Conservation (phyloP, 2,329 filamentous ascomycete species). For the Claviceps sp. region DNA sequence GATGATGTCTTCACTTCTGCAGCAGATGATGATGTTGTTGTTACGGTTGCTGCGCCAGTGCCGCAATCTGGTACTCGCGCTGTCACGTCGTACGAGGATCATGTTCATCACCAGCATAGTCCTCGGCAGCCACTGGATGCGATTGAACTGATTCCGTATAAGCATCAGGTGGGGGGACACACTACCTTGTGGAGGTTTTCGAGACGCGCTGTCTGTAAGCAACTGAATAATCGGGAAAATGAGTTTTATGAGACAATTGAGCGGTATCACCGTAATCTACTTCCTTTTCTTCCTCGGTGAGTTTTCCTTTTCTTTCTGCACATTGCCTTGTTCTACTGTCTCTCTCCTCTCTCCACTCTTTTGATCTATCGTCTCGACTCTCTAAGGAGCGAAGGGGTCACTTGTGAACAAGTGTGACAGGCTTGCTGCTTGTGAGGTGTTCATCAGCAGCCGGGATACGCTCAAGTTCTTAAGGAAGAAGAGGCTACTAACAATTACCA, state of each 20-base stretch:
- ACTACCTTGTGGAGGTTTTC: conserved; percentile 96
- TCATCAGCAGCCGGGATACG: background rate
- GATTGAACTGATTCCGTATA: conserved; percentile 92
- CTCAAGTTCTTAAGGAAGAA: background rate
- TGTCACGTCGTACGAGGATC: conserved; percentile 31
- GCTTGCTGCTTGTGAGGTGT: background rate
- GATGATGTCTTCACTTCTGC: conserved; percentile 23
- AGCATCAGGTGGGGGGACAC: conserved; percentile 93
- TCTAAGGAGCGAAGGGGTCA: too few relatives aligned
- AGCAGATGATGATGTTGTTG: conserved; percentile 31
- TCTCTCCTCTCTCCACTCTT: background rate
- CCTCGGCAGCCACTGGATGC: conserved; percentile 61
- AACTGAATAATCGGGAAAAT: conserved; percentile 95
- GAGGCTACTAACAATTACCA: conserved; percentile 21
- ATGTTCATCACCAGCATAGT: conserved; percentile 36
- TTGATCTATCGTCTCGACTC: background rate
- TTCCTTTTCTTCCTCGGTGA: conserved; percentile 81
- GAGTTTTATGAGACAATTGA: conserved; percentile 98
- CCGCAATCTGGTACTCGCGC: too few relatives aligned
- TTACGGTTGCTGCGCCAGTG: conserved; percentile 12
- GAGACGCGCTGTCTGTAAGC: conserved; percentile 88
- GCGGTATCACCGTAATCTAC: conserved; percentile 72
- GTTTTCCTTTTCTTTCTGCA: conserved; percentile 10
- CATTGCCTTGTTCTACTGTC: background rate
- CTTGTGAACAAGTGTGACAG: too few relatives aligned